phyloP scores from a whole-genome alignment of 1,284 basidiomycete genomes.

The Austroboletus niveus region DNA sequence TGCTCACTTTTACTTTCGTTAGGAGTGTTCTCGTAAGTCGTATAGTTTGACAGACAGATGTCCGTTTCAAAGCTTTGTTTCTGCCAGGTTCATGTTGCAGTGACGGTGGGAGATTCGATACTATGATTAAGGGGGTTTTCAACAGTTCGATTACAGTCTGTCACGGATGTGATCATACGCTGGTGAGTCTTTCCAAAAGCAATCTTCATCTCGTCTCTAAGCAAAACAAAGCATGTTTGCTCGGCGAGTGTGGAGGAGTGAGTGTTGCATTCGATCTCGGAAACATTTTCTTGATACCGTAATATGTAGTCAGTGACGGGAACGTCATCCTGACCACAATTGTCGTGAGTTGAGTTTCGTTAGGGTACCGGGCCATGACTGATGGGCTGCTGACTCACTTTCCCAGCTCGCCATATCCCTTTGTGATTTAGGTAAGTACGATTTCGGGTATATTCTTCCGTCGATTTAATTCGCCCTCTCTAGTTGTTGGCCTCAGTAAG shows the following conservation, averaged over 20 bases:
- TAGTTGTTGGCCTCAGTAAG: slow-evolving; percentile 43
- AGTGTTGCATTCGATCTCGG: slow-evolving; percentile 11
- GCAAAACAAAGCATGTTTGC: slow-evolving; percentile 36
- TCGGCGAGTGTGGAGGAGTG: slow-evolving; percentile 40
- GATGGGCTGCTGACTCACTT: slow-evolving; percentile 2
- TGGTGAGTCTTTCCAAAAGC: slow-evolving; percentile 16
- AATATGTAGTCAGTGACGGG: slow-evolving; percentile 40
- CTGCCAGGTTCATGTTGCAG: slow-evolving; percentile 41
- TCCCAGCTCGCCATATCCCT: slow-evolving; percentile 39
- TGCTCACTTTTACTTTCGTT: background rate
- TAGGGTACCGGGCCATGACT: background rate
- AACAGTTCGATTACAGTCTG: slow-evolving; percentile 30
- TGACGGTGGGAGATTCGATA: slow-evolving; percentile 36
- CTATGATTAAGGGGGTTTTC: background rate
- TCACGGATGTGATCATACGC: slow-evolving; percentile 46
- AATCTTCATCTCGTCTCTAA: background rate
- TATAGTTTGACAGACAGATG: background rate
- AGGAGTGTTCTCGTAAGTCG: slow-evolving; percentile 47
- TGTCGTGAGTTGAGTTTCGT: slow-evolving; percentile 35
- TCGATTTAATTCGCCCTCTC: background rate
- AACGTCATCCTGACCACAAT: slow-evolving; percentile 36
- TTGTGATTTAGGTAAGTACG: slow-evolving; percentile 40
- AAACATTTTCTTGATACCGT: background rate
- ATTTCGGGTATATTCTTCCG: background rate
- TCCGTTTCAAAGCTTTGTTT: background rate